A percentile compares a stretch with the other conserved stretches of the same genome.
Conservation (phyloP, 2,329 filamentous ascomycete species). For the Fusarium xylarioides region DNA sequence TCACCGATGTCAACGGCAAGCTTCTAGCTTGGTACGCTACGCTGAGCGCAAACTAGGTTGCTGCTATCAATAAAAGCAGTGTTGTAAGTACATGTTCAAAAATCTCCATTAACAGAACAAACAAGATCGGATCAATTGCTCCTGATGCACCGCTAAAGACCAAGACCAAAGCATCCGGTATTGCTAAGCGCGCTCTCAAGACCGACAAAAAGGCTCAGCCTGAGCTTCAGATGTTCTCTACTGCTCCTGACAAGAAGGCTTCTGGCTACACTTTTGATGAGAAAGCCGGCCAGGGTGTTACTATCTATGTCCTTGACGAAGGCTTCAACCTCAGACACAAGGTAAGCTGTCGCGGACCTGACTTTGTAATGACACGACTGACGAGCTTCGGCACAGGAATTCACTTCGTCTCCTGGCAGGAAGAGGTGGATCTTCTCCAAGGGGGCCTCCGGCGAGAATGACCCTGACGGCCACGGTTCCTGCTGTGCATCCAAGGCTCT, state of each 20-base stretch:
- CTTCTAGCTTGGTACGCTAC: background rate
- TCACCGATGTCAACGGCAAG: background rate
- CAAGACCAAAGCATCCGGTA: accelerated
- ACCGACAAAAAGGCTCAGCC: background rate
- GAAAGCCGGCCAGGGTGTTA: background rate
- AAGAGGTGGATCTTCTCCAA: background rate
- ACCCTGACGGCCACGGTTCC: background rate
- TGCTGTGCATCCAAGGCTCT: background rate
- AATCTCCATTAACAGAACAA: accelerated
- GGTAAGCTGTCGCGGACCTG: too few species aligned
- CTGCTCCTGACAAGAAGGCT: background rate
- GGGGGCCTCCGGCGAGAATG: background rate
- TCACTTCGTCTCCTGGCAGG: background rate
- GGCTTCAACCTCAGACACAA: background rate
- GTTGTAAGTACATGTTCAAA: accelerated
- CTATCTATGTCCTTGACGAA: background rate
- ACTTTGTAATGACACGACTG: background rate
- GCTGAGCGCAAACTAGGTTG: background rate
- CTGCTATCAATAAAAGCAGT: background rate
- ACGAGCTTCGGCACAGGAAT: background rate
- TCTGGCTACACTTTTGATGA: background rate
- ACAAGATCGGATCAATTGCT: background rate
- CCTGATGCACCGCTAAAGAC: background rate
- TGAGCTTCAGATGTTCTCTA: background rate
- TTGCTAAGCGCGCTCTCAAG: background rate